Evolutionary conservation across 73 alveolate genomes (phyloP), one percentile per base, ranked within the genome.

Genomic region (Paramecium sonneborni): DNA sequence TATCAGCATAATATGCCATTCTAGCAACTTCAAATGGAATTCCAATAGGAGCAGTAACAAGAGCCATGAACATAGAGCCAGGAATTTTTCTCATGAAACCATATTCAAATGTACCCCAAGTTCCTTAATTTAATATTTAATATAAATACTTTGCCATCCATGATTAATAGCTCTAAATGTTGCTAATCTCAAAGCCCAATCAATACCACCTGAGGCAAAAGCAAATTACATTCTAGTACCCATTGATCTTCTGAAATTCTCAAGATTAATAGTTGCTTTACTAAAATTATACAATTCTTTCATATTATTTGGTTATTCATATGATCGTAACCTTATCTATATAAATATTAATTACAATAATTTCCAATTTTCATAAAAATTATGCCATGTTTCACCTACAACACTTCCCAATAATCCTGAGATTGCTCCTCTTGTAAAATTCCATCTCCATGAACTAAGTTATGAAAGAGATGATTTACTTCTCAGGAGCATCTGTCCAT

Each of bases 1-100:
- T 93, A 84, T 95, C 98, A 34, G 97, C 98, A 82, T 92, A 95
- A 74, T 95, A 95, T n/a, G 98, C 98, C 85, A 95, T 92, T 68
- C 94, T 85, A 24, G 97, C 97, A 37, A 62, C 85, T 82, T 93
- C 97, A 39, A 95, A 95, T 0, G 98, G 98, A 55, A 95, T 76
- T 18, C 89, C 85, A 6, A 87, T 9, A 21, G 93, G 93, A n/a
- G 93, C 93, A 38, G 93, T 68, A 26, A 87, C 34, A 6, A 44
- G 48, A 67, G 93, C 88, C n/a, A 62, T 62, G 76, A 87, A 69
- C 38, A 87, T 20, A 18, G 93, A 21, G 18, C 89, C 85, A 23
- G 93, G 93, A 12, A 87, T 32, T 21, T 87, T 87, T 87, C 93
- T 87, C 6, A 87, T 4, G 39, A 87, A 68, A 3, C 85, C 85